Percentiles rank a stretch among this genome's conserved stretches.
phyloP scores from a whole-genome alignment of 192 early-diverging fungal species.

The Nowakowskiella sp. region DNA sequence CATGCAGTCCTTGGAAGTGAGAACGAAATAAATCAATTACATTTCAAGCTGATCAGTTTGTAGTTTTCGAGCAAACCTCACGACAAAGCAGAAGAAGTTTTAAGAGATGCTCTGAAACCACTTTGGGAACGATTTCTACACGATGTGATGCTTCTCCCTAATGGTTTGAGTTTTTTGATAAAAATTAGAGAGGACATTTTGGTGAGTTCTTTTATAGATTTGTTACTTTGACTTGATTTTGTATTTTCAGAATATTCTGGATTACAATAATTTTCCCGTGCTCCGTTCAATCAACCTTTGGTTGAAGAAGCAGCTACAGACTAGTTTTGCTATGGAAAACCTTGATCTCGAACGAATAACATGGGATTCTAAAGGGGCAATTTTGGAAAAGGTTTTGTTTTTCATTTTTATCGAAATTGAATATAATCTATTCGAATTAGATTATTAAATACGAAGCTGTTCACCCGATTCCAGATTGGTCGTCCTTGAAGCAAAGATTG shows the following conservation, averaged over 20 bases:
- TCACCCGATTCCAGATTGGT: constrained; percentile 72
- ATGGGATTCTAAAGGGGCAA: constrained; percentile 73
- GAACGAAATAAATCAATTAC: too few species aligned
- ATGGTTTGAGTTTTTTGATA: constrained; percentile 72
- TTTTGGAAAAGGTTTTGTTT: constrained; percentile 68
- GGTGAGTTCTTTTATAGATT: constrained; percentile 21
- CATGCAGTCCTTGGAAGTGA: too few species aligned
- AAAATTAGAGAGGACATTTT: constrained; percentile 70
- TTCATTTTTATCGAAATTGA: neutral
- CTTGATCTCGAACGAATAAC: constrained; percentile 74
- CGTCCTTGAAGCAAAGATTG: constrained; percentile 72
- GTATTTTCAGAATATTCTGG: constrained; percentile 6
- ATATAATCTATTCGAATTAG: constrained; percentile 19
- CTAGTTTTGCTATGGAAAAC: constrained; percentile 64
- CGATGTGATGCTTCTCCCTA: constrained; percentile 64
- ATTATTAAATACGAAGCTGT: constrained; percentile 82
- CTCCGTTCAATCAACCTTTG: constrained; percentile 53
- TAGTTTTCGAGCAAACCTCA: too few species aligned
- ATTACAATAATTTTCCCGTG: constrained; percentile 34
- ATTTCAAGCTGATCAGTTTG: too few species aligned
- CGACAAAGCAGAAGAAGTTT: constrained; percentile 43
- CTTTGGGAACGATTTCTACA: constrained; percentile 67
- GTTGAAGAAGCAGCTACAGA: constrained; percentile 59
- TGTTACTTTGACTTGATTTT: neutral
- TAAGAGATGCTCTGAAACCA: constrained; percentile 61